These are phyloP conservation scores for Fusarium torulosum DNA, from an alignment of 2,329 filamentous ascomycete species.

Conservation along the genomic window DNA sequence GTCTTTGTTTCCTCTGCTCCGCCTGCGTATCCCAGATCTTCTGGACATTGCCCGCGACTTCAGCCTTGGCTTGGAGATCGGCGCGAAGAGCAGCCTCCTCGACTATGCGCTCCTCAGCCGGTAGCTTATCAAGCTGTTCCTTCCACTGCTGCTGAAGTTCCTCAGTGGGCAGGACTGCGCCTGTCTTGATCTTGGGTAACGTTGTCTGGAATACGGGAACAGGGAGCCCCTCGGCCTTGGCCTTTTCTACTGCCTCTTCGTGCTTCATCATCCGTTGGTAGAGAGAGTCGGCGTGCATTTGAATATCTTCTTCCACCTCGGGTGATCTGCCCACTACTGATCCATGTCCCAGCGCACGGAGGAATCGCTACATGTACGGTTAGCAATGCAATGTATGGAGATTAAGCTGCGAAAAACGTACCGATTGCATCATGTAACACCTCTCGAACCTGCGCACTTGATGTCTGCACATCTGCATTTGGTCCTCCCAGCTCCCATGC, in stretches of 20 bases:
- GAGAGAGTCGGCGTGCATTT: conserved; percentile 93
- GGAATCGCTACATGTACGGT: conserved; percentile 73
- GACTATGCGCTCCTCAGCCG: conserved; percentile 68
- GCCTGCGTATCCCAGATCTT: conserved; percentile 58
- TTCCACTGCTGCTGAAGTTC: conserved; percentile 66
- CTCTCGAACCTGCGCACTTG: conserved; percentile 84
- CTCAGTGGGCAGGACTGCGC: conserved; percentile 52
- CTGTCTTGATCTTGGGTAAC: conserved; percentile 55
- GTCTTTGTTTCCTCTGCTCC: conserved; percentile 64
- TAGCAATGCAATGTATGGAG: conserved; percentile 1
- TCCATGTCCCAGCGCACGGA: conserved; percentile 91
- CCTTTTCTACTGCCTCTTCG: conserved; percentile 79
- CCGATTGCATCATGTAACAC: conserved; percentile 90
- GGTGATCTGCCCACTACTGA: conserved; percentile 72
- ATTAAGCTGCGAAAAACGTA: conserved; percentile 51
- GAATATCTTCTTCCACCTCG: conserved; percentile 85
- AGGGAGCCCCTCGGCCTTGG: conserved; percentile 70
- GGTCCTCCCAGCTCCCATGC: conserved; percentile 74
- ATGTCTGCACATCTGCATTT: conserved; percentile 82
- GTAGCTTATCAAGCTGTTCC: conserved; percentile 68
- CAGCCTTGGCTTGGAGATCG: conserved; percentile 70
- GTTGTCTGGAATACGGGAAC: conserved; percentile 71
- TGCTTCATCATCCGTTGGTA: conserved; percentile 90
- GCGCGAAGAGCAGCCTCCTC: conserved; percentile 74
- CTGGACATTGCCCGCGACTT: conserved; percentile 71